Evolutionary conservation across 2,329 filamentous ascomycete genomes (phyloP).

Genomic region (Fusarium succisae): DNA sequence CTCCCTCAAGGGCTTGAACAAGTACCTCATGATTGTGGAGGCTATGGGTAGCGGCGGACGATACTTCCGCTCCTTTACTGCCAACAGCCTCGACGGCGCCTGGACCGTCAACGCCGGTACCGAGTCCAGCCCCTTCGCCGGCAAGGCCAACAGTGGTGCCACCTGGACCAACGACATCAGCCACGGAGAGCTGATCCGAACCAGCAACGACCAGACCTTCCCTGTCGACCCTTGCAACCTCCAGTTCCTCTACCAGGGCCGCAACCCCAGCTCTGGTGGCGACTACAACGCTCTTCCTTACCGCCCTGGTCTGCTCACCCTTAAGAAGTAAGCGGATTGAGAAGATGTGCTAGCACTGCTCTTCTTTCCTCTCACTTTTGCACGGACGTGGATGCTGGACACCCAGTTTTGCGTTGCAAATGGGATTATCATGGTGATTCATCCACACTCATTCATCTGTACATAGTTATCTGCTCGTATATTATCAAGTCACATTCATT

Average conservation of each 20-base stretch:
- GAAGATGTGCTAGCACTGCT: background rate
- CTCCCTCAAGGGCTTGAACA: slow-evolving; percentile 61
- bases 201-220: slow-evolving; percentile 68
- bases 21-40: slow-evolving; percentile 76
- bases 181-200: slow-evolving; percentile 70
- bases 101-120: slow-evolving; percentile 67
- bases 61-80: slow-evolving; percentile 58
- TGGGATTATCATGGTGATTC: background rate
- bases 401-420: background rate
- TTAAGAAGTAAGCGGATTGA: background rate
- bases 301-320: slow-evolving; percentile 16
- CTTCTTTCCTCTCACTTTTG: background rate
- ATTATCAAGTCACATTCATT: slow-evolving; percentile 15
- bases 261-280: slow-evolving; percentile 47
- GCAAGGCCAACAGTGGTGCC: slow-evolving; percentile 71
- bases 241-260: slow-evolving; percentile 71
- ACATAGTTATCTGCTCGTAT: slow-evolving; percentile 17
- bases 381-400: background rate
- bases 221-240: slow-evolving; percentile 71
- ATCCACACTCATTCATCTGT: slow-evolving; percentile 5
- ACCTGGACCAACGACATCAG: slow-evolving; percentile 73
- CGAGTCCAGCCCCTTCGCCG: slow-evolving; percentile 70
- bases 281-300: slow-evolving; percentile 52
- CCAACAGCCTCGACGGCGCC: slow-evolving; percentile 61
- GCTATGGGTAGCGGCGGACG: slow-evolving; percentile 62